These are phyloP conservation scores for Bolboschoenus planiculmis DNA, from an alignment of 176 grass and related monocot species.

Conservation along the genomic window DNA sequence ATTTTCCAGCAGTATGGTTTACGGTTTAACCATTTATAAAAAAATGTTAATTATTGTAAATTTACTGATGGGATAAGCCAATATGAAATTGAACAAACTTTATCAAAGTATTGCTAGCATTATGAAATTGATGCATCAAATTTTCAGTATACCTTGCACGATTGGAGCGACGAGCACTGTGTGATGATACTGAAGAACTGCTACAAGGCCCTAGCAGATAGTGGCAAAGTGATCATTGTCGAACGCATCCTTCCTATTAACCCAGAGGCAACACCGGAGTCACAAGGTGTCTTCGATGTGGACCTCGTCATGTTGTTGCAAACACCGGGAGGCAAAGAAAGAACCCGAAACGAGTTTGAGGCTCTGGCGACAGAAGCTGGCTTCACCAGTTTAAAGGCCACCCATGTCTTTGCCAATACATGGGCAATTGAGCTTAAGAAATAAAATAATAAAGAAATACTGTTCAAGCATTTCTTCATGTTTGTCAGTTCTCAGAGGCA, in stretches of 20 bases:
- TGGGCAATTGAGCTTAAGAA: conserved; percentile 53
- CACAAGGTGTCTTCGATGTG: conserved; percentile 57
- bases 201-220: conserved; percentile 50
- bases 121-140: not conserved
- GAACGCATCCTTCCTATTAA: conserved; percentile 53
- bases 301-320: conserved; percentile 86
- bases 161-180: conserved; percentile 76
- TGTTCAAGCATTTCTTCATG: not conserved
- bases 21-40: no score
- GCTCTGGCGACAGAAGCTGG: conserved; percentile 45
- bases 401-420: conserved; percentile 40
- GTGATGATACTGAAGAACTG: conserved; percentile 62
- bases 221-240: conserved; percentile 68
- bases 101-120: not conserved
- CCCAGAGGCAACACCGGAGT: conserved; percentile 22
- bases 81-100: no score
- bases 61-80: no score
- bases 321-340: conserved; percentile 71
- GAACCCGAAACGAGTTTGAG: conserved; percentile 55
- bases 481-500: not conserved
- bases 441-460: not conserved
- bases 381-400: conserved; percentile 32
- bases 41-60: no score
- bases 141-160: conserved; percentile 60
- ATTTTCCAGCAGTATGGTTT: no score